A percentile compares a stretch with the other conserved stretches of the same genome.
These are phyloP conservation scores for Leishmania braziliensis DNA, from an alignment of 208 protist species.

Conservation along the genomic window DNA sequence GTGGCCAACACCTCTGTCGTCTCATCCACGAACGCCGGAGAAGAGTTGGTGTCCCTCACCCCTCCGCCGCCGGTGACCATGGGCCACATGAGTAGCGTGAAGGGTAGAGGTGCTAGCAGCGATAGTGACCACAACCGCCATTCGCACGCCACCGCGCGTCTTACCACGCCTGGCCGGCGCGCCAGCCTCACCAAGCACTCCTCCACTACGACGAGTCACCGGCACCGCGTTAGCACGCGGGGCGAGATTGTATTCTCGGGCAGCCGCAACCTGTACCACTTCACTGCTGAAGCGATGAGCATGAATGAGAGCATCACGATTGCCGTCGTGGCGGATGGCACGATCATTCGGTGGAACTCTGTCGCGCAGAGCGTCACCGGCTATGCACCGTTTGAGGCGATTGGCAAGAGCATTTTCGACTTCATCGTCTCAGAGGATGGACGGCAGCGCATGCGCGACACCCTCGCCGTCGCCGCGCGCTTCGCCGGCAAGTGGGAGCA, in stretches of 20 bases:
- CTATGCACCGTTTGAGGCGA: conserved; percentile 53
- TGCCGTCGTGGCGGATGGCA: conserved; percentile 78
- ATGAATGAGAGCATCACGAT: conserved; percentile 64
- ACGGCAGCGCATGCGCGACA: conserved; percentile 45
- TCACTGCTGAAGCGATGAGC: conserved; percentile 57
- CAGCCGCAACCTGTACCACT: conserved; percentile 82
- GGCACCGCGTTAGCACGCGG: conserved; percentile 40
- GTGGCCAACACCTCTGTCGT: not conserved
- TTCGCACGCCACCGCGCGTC: conserved; percentile 14
- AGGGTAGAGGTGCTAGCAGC: not conserved
- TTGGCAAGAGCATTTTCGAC: conserved; percentile 78
- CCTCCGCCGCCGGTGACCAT: not conserved
- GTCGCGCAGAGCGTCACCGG: conserved; percentile 62
- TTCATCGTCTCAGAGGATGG: conserved; percentile 54
- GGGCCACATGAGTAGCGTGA: not conserved
- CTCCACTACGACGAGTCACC: conserved; percentile 19
- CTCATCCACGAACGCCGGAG: conserved; percentile 1
- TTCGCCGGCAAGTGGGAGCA: conserved; percentile 74
- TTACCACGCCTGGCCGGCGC: conserved; percentile 7
- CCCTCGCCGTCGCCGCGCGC: conserved; percentile 41
- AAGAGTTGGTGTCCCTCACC: not conserved
- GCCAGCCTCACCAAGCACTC: conserved; percentile 19
- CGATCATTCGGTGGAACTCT: conserved; percentile 88
- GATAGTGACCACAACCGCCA: conserved; percentile 1
- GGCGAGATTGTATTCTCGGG: conserved; percentile 86